Evolutionary conservation across 768 basidiomycete genomes (phyloP), one percentile per base, ranked within the genome.

Genomic region (Lactifluus hygrophoroides): DNA sequence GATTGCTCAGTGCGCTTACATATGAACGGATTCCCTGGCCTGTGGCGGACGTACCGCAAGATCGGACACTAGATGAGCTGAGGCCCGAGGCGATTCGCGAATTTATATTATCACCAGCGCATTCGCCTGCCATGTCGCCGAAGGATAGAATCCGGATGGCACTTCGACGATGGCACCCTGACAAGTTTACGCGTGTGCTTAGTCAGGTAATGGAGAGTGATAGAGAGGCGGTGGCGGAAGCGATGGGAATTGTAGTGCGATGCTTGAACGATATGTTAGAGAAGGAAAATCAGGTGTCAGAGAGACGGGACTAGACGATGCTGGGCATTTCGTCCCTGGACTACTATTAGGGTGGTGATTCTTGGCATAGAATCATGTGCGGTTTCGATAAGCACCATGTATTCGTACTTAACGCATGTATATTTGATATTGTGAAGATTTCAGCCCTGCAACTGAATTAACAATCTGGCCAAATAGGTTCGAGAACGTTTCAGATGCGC

Each of bases 131-230:
- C 14, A 76, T 80, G 62, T 72, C 83, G 42, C 75, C 74, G 61
- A 87, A 81, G 69, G 86, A 89, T 52, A 77, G 86, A 57, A 78
- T 89, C 58, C 78, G 83, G 38, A 74, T 70, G 40, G 87, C 85
- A 0, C 77, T 86, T 68, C 77, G 87, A 23, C 77, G 86, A 37
- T 90, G 88, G 88, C 89, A 92, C 66, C 90, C 89, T 3, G 89
- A 91, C 69, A 74, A 86, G 51, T 90, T 90, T 72, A 70, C 77
- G 57, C 73, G 85, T 37, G 62, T 86, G 48, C 69, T 86, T 56
- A 68, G 65, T 10, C 74, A 80, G 64, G 80, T 89, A 3, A 66
- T 62, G 8, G 78, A 78, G 40, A 71, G 73, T 38, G 86, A 90
- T 34, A 80, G 66, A 65, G 73, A 64, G 13, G 62, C 62, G 30